Evolutionary conservation across 148 eudicot genomes (phyloP).

Genomic region (Selenicereus undatus): DNA sequence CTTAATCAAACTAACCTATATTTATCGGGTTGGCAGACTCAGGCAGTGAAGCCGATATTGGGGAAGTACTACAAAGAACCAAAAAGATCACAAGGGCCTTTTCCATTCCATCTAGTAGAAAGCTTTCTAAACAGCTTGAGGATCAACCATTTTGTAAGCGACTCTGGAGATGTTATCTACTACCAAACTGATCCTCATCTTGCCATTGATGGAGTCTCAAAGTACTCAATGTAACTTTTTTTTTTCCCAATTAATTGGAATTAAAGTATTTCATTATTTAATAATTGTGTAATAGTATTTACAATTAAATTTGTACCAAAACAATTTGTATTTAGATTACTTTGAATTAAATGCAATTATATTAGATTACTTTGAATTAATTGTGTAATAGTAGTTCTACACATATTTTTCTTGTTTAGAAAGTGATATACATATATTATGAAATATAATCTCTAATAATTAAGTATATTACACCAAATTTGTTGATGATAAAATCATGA

Average conservation of each 20-base stretch:
- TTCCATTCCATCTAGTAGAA: constrained; percentile 33
- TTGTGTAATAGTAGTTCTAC: too few relatives aligned
- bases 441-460: too few relatives aligned
- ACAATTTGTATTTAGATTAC: too few relatives aligned
- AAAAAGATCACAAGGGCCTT: constrained; percentile 30
- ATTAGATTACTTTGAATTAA: too few relatives aligned
- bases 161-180: constrained; percentile 36
- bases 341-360: too few relatives aligned
- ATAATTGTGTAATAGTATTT: neutral
- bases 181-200: constrained; percentile 38
- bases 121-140: constrained; percentile 29
- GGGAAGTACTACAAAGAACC: constrained; percentile 43
- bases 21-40: constrained; percentile 20
- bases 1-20: neutral
- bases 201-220: neutral
- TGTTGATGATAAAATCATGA: too few relatives aligned
- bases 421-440: too few relatives aligned
- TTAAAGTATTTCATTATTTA: neutral
- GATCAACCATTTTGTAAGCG: constrained; percentile 38
- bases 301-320: too few relatives aligned
- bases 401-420: too few relatives aligned
- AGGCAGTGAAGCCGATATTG: constrained; percentile 32
- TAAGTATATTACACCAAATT: too few relatives aligned
- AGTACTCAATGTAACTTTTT: neutral
- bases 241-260: neutral